Conservation (phyloP, 2,329 filamentous ascomycete species). For the Colletotrichum lentis region DNA sequence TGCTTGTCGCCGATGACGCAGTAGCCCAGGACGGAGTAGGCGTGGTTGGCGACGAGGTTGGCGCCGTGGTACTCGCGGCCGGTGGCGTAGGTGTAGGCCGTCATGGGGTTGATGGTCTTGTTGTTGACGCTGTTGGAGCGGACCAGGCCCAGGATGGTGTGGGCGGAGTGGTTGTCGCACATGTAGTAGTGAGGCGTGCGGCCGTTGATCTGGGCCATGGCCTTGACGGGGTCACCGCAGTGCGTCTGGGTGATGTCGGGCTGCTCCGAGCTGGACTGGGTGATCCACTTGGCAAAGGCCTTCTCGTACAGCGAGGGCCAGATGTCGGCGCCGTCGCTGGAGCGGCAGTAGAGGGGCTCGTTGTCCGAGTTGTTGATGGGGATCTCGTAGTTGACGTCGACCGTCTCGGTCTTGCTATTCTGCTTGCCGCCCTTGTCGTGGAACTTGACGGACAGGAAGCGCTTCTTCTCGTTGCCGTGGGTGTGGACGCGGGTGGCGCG, state of each 20-base stretch:
- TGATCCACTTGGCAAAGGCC: constrained; percentile 57
- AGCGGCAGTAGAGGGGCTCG: constrained; percentile 53
- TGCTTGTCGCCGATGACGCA: constrained; percentile 48
- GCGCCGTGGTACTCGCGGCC: constrained; percentile 49
- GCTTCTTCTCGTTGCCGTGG: constrained; percentile 43
- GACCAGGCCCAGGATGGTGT: constrained; percentile 50
- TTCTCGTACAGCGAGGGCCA: constrained; percentile 59
- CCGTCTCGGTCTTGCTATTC: constrained; percentile 49
- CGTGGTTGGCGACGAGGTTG: constrained; percentile 56
- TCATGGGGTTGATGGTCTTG: constrained; percentile 55
- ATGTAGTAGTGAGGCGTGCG: constrained; percentile 50
- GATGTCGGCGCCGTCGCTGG: constrained; percentile 52
- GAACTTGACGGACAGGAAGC: constrained; percentile 48
- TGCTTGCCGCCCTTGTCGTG: constrained; percentile 56
- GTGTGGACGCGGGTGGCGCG: constrained; percentile 45
- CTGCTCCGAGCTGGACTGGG: constrained; percentile 44
- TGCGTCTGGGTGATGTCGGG: constrained; percentile 53
- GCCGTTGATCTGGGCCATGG: constrained; percentile 55
- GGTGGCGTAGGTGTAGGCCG: constrained; percentile 52
- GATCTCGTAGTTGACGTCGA: constrained; percentile 55
- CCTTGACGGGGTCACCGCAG: constrained; percentile 55
- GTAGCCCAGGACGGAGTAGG: constrained; percentile 54
- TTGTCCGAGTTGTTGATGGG: constrained; percentile 56
- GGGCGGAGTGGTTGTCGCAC: constrained; percentile 45
- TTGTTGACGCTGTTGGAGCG: constrained; percentile 52